Conservation (phyloP, 2,329 filamentous ascomycete genomes). For the Ilyonectria sp. region DNA sequence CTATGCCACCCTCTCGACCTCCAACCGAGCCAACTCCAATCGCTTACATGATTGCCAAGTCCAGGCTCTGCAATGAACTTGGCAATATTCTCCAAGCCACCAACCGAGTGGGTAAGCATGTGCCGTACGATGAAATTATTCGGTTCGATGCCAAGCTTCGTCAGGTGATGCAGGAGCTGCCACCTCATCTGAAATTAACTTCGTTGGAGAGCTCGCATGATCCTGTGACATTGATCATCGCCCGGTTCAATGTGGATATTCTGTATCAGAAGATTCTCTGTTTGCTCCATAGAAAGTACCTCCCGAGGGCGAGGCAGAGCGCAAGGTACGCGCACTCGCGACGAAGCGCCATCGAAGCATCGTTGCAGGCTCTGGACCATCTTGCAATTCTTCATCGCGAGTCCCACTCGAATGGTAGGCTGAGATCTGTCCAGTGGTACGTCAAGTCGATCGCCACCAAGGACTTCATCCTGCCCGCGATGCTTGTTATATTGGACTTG, state of each 20-base stretch:
- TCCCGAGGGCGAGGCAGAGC: constrained; percentile 83
- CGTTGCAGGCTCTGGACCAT: constrained; percentile 84
- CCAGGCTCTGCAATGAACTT: constrained; percentile 77
- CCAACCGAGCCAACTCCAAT: constrained; percentile 81
- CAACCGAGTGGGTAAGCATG: constrained; percentile 67
- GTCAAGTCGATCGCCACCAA: constrained; percentile 84
- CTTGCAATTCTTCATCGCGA: constrained; percentile 84
- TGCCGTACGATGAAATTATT: constrained; percentile 76
- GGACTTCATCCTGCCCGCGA: constrained; percentile 89
- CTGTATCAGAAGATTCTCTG: constrained; percentile 92
- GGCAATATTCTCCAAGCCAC: constrained; percentile 80
- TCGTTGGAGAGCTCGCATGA: constrained; percentile 83
- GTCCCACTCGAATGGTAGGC: constrained; percentile 78
- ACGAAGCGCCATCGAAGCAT: constrained; percentile 87
- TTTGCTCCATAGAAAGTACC: constrained; percentile 89
- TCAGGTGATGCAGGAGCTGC: constrained; percentile 76
- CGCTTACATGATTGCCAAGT: constrained; percentile 84
- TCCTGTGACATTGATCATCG: constrained; percentile 87
- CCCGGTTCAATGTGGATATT: constrained; percentile 87
- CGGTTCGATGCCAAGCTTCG: constrained; percentile 74
- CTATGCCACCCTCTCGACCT: constrained; percentile 77
- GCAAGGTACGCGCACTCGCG: constrained; percentile 88
- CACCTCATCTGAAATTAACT: constrained; percentile 84
- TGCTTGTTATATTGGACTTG: constrained; percentile 87
- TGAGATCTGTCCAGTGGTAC: constrained; percentile 83